A percentile compares a stretch with the other conserved stretches of the same genome.
Conservation (phyloP, 345 rosid genomes). For the Rhizophora mangle region DNA sequence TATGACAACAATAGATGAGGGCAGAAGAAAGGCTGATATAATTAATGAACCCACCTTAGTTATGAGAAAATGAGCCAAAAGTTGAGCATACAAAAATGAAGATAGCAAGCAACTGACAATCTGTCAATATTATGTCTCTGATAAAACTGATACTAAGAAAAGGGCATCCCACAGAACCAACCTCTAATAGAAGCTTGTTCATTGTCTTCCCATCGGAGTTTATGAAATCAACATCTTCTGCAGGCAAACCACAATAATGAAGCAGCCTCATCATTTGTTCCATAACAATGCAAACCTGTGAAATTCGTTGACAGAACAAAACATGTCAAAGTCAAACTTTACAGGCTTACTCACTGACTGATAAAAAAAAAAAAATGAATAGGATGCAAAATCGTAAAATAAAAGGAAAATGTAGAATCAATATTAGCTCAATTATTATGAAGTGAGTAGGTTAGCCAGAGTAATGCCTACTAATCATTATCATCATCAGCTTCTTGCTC, state of each 20-base stretch:
- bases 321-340: no score
- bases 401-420: not conserved
- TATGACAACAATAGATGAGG: not conserved
- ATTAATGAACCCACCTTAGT: not conserved
- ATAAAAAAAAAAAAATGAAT: not conserved
- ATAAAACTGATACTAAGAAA: not conserved
- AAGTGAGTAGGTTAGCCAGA: not conserved
- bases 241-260: conserved; percentile 87
- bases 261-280: conserved; percentile 95
- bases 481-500: not conserved
- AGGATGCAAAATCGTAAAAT: not conserved
- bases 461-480: not conserved
- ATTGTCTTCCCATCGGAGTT: conserved; percentile 91
- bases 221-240: conserved; percentile 87
- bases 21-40: not conserved
- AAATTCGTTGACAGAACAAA: no score
- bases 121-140: no score
- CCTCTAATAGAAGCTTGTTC: conserved; percentile 89
- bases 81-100: not conserved
- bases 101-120: not conserved
- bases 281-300: conserved; percentile 90
- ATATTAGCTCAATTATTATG: not conserved
- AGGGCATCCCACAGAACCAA: conserved; percentile 30
- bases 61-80: not conserved
- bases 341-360: no score